phyloP scores from a whole-genome alignment of 148 eudicot species.

The Heliamphora exappendiculata region DNA sequence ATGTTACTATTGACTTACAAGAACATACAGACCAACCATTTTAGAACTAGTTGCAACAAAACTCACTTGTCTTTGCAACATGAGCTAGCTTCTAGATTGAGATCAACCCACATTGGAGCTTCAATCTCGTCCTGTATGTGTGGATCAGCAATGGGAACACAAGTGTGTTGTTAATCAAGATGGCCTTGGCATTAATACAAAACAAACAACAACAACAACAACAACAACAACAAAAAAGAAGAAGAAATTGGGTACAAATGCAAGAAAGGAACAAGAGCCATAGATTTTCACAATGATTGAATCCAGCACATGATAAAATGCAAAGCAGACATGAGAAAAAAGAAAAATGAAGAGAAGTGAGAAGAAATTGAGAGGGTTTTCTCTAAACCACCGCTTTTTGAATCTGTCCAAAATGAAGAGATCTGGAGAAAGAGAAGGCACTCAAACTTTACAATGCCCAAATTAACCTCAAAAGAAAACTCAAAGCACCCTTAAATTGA shows the following conservation, averaged over 20 bases:
- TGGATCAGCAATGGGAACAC: not conserved
- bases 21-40: slow-evolving; percentile 3
- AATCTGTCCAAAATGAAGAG: too few relatives aligned
- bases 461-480: too few relatives aligned
- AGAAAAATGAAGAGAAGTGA: not conserved
- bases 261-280: not conserved
- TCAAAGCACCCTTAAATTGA: too few relatives aligned
- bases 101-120: slow-evolving; percentile 77
- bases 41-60: slow-evolving; percentile 4
- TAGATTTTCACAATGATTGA: not conserved
- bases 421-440: too few relatives aligned
- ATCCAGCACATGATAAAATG: not conserved
- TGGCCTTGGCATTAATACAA: not conserved
- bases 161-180: not conserved
- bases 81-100: slow-evolving; percentile 29
- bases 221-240: too few relatives aligned
- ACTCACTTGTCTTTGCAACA: slow-evolving; percentile 39
- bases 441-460: too few relatives aligned
- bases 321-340: not conserved
- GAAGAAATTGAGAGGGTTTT: too few relatives aligned
- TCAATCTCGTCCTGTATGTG: slow-evolving; percentile 56
- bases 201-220: too few relatives aligned
- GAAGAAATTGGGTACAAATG: not conserved
- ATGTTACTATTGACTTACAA: not conserved
- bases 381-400: too few relatives aligned